Conservation (phyloP, 2,329 filamentous ascomycete genomes). For the Fusarium vanettenii region DNA sequence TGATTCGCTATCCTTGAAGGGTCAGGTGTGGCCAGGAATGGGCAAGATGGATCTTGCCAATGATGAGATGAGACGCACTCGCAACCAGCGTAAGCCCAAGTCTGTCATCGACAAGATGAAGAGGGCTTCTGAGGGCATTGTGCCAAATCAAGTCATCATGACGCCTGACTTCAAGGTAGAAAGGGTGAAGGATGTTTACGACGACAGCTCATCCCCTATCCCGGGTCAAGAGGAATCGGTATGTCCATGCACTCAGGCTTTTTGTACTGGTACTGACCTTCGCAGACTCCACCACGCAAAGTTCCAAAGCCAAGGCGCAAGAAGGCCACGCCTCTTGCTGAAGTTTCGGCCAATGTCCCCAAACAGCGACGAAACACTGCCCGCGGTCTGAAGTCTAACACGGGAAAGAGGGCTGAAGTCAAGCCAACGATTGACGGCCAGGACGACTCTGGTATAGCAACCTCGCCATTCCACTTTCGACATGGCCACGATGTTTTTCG, state of each 20-base stretch:
- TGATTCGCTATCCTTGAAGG: conserved; percentile 68
- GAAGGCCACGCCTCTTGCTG: conserved; percentile 46
- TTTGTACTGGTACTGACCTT: conserved; percentile 12
- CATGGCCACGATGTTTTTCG: conserved; percentile 46
- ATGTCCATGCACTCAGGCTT: conserved; percentile 35
- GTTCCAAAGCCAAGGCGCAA: conserved; percentile 46
- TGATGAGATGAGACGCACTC: conserved; percentile 76
- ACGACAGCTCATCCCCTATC: conserved; percentile 65
- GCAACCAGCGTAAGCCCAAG: conserved; percentile 83
- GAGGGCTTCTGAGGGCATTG: conserved; percentile 71
- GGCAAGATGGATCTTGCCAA: conserved; percentile 84
- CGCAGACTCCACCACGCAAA: conserved; percentile 47
- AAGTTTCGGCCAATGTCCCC: conserved; percentile 51
- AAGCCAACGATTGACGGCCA: conserved; percentile 31
- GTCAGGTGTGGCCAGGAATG: conserved; percentile 82
- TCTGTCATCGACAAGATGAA: conserved; percentile 76
- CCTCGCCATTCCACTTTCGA: conserved; percentile 35
- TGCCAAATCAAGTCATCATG: conserved; percentile 74
- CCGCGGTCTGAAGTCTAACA: conserved; percentile 30
- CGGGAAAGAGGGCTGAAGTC: conserved; percentile 29
- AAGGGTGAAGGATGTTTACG: conserved; percentile 68
- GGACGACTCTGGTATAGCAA: conserved; percentile 8
- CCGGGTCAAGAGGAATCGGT: conserved; percentile 57
- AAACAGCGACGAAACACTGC: conserved; percentile 39
- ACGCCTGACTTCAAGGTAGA: conserved; percentile 62